phyloP scores from a whole-genome alignment of 2,329 filamentous ascomycete species.

The Alternaria viburni region DNA sequence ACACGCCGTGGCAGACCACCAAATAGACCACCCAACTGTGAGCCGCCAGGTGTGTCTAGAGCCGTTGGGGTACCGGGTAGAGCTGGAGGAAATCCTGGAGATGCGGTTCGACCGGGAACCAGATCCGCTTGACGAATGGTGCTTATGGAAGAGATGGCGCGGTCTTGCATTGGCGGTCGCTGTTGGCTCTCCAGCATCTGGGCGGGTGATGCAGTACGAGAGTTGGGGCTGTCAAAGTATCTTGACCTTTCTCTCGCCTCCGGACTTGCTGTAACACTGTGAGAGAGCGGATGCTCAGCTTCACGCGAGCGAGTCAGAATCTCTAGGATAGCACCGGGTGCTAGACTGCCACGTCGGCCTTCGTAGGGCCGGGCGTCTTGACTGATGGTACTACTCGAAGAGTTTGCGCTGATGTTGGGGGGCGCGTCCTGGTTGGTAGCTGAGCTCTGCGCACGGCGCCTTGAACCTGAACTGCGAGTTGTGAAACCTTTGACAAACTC shows the following conservation, averaged over 20 bases:
- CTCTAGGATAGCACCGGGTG: slow-evolving; percentile 64
- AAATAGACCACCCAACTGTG: slow-evolving; percentile 53
- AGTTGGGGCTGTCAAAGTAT: slow-evolving; percentile 46
- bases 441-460: slow-evolving; percentile 62
- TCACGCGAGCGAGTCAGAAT: slow-evolving; percentile 58
- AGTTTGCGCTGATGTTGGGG: slow-evolving; percentile 59
- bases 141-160: slow-evolving; percentile 53
- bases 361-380: slow-evolving; percentile 60
- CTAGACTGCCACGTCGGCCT: slow-evolving; percentile 62
- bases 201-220: slow-evolving; percentile 51
- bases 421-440: slow-evolving; percentile 62
- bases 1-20: slow-evolving; percentile 54
- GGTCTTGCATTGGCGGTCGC: slow-evolving; percentile 43
- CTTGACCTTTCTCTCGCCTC: slow-evolving; percentile 52
- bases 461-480: slow-evolving; percentile 48
- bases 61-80: slow-evolving; percentile 53
- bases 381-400: slow-evolving; percentile 62
- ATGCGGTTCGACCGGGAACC: slow-evolving; percentile 36
- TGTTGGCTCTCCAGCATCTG: slow-evolving; percentile 30
- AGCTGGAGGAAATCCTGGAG: slow-evolving; percentile 51
- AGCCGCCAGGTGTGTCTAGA: slow-evolving; percentile 51
- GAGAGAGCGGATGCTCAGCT: slow-evolving; percentile 74
- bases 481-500: slow-evolving; percentile 37
- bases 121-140: slow-evolving; percentile 54
- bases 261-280: slow-evolving; percentile 75